Percentiles rank a stretch among this genome's conserved stretches.
Conservation (phyloP, 257 asterid species). For the Ligustrum vulgare region DNA sequence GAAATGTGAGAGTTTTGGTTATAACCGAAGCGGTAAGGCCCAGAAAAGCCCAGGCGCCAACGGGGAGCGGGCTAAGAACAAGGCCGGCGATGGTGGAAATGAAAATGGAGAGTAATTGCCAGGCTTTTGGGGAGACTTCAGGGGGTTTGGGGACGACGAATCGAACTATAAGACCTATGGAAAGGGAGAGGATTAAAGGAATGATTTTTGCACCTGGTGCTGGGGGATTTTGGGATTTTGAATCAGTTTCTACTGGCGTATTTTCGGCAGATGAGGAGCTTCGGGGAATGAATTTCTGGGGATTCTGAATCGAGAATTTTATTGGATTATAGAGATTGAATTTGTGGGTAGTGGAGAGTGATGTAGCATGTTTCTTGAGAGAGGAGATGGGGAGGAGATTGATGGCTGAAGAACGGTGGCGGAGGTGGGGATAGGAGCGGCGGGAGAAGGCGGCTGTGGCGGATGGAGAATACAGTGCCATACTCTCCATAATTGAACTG, state of each 20-base stretch:
- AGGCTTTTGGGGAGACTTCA: constrained; percentile 78
- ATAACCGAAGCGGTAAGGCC: constrained; percentile 72
- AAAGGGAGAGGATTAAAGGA: constrained; percentile 62
- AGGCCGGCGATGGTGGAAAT: constrained; percentile 87
- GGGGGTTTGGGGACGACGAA: constrained; percentile 71
- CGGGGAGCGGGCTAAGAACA: constrained; percentile 83
- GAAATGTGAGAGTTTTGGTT: constrained; percentile 64
- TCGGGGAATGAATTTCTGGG: constrained; percentile 14
- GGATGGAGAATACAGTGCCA: constrained; percentile 57
- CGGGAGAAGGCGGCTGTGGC: constrained; percentile 46
- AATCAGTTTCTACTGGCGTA: constrained; percentile 29
- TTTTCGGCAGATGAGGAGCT: constrained; percentile 28
- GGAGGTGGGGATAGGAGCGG: constrained; percentile 41
- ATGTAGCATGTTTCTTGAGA: constrained; percentile 14
- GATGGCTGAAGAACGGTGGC: constrained; percentile 35
- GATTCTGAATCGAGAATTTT: constrained; percentile 23
- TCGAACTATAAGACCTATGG: constrained; percentile 66
- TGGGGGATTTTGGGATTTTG: constrained; percentile 28
- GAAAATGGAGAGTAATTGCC: constrained; percentile 85
- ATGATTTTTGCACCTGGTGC: constrained; percentile 66
- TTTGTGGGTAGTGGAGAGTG: constrained; percentile 9
- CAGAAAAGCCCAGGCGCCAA: constrained; percentile 93
- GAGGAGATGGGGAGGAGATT: constrained; percentile 39
- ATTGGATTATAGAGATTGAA: constrained; percentile 24
- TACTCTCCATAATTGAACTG: constrained; percentile 57